Base-by-base conservation (phyloP, 192 early-diverging fungal species). In the Dissophora globulifera region DNA sequence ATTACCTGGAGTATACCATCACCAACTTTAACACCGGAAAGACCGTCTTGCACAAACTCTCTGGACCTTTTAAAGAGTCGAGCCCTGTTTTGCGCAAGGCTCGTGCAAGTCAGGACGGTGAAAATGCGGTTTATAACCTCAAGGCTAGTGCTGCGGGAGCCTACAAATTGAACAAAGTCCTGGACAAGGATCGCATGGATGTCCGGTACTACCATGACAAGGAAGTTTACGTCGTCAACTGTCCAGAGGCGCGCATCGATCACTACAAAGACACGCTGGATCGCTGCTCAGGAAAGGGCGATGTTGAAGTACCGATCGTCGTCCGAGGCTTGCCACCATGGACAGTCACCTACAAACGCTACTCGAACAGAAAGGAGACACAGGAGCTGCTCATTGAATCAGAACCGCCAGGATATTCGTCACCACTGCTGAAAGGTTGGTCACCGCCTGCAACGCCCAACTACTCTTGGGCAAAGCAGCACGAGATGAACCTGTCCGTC, bases 401-500 rank as follows among this genome's bases (percentile, higher is more conserved):
- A 1, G 69, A 74, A 19, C 69, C 69, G 2, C 29, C 45, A 16
- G 69, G 47, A 25, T 74, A 74, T 22, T 74, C 69, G 0, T 74
- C 69, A 2, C 69, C 69, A 35, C 52, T 63, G 15, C 55, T 74
- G 23, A 56, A 50, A 9, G 69, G 69, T 40, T 74, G 69, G 69
- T 63, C 69, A 12, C 46, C 50, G n/a, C 55, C 69, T n/a, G 29
- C 61, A 17, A 58, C 11, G n/a, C 60, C 52, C 15, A 56, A 64
- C 17, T 74, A 74, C 23, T 58, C 53, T 0, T 74, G 69, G 69
- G 69, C 69, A 4, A 63, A 58, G 30, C 69, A 64, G 30, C 69
- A 64, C 11, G 69, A 74, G 25, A 74, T 74, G 69, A 74, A 74
- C 20, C 23, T 74, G 20, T 52, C 69, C 19, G 69, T 58, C 55